Base-by-base conservation (phyloP, 768 basidiomycete genomes). In the Hericium rajendrae region DNA sequence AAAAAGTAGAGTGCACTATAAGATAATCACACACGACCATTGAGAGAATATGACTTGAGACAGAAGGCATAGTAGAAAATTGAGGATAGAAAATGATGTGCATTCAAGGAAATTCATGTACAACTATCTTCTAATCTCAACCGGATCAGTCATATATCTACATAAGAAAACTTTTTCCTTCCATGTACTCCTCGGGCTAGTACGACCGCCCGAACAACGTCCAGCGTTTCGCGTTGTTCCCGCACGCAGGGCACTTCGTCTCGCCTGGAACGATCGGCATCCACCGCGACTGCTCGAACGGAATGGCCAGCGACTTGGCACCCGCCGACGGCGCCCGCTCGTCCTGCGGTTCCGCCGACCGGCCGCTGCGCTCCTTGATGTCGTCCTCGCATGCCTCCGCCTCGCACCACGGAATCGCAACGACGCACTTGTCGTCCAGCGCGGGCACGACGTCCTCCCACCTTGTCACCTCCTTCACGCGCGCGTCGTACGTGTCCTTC, bases 381-480 rank as follows among this genome's bases (percentile, higher is more conserved):
- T 94, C 91, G 69, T 99, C 95, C 71, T 99, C 97, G 67, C 97
- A 99, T 13, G 78, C 79, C 68, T 90, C 91, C 18, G 75, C 79
- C 72, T 98, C 93, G 71, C 97, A 98, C 97, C 97, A 99, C 3
- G 97, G 97, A 58, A 98, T 82, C 55, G 88, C 88, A 20, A 87
- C 84, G 39, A 93, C 78, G 67, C 85, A 84, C 76, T 97, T 97
- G 68, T 77, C 76, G 70, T 99, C 95, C 46, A 99, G 76, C 9
- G 87, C 79, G 4, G 94, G 92, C 15, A 99, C 94, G 55, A 98
- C 76, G 57, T 97, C 87, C 49, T 94, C 88, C 95, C 95, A 99
- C 41, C 84, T 77, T 9, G 81, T 88, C 49, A 97, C 78, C 63
- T 79, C 75, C 70, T 84, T 83, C 61, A 97, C 61, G 49, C 83